Conservation (phyloP, 1,284 basidiomycete genomes). For the Salmacisia buchloeana region DNA sequence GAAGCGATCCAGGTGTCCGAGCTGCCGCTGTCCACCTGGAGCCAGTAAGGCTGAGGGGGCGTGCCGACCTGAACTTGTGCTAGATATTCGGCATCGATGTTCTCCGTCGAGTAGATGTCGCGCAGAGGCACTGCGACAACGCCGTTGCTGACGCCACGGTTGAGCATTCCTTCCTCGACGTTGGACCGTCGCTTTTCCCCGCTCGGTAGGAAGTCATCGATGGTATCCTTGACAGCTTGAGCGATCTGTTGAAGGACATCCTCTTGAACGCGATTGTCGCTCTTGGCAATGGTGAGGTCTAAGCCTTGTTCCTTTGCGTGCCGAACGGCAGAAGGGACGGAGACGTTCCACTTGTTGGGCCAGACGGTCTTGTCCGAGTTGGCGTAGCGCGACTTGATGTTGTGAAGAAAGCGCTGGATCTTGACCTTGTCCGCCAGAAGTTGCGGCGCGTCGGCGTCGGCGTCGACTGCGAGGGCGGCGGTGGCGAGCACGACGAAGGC, state of each 20-base stretch:
- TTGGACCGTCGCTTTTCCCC: not conserved
- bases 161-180: not conserved
- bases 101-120: not conserved
- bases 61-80: conserved; percentile 8
- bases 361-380: not conserved
- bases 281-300: not conserved
- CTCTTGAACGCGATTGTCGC: not conserved
- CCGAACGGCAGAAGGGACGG: too few species aligned
- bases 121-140: conserved; percentile 2
- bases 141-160: not conserved
- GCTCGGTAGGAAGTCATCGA: not conserved
- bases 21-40: conserved; percentile 10
- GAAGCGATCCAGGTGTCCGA: conserved; percentile 10
- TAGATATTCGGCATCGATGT: conserved; percentile 6
- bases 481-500: too few species aligned
- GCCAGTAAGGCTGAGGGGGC: not conserved
- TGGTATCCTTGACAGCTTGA: not conserved
- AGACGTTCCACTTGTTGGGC: not conserved
- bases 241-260: not conserved
- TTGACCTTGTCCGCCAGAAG: not conserved
- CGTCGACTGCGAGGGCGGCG: too few species aligned
- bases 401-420: conserved; percentile 2
- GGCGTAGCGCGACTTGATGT: not conserved
- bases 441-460: too few species aligned
- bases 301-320: not conserved